phyloP scores from a whole-genome alignment of 1,284 basidiomycete genomes.

The Moesziomyces sp. region DNA sequence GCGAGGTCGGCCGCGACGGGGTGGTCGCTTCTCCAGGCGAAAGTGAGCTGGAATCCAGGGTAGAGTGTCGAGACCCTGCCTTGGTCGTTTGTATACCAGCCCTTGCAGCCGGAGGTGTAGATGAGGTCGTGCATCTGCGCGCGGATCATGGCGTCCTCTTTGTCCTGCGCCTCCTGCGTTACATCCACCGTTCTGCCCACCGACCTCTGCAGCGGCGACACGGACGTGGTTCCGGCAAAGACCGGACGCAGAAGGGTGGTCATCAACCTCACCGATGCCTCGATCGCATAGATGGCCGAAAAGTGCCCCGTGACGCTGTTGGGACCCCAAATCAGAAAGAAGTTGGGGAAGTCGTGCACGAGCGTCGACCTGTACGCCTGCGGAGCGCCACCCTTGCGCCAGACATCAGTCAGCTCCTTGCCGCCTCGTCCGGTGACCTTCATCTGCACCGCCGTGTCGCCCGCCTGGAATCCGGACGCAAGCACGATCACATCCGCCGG shows the following conservation, averaged over 20 bases:
- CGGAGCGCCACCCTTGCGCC: slow-evolving; percentile 30
- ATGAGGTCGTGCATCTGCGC: slow-evolving; percentile 38
- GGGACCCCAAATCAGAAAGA: slow-evolving; percentile 49
- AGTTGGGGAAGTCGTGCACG: slow-evolving; percentile 52
- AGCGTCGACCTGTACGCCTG: slow-evolving; percentile 47
- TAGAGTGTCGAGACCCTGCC: slow-evolving; percentile 32
- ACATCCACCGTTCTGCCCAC: slow-evolving; percentile 27
- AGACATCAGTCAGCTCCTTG: slow-evolving; percentile 32
- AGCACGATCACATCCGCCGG: slow-evolving; percentile 47
- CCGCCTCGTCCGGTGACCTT: slow-evolving; percentile 35
- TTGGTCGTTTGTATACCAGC: slow-evolving; percentile 39
- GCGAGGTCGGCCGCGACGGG: slow-evolving; percentile 20
- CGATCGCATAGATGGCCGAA: slow-evolving; percentile 35
- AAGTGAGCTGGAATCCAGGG: slow-evolving; percentile 29
- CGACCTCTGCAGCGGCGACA: slow-evolving; percentile 8
- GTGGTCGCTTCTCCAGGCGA: slow-evolving; percentile 33
- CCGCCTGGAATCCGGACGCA: slow-evolving; percentile 43
- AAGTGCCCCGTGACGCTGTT: slow-evolving; percentile 52
- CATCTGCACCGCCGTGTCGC: slow-evolving; percentile 34
- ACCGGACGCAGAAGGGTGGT: slow-evolving; percentile 19
- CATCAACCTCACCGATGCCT: slow-evolving; percentile 29
- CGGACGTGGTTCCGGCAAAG: slow-evolving; percentile 6
- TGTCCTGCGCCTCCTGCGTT: slow-evolving; percentile 26
- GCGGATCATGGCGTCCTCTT: slow-evolving; percentile 34
- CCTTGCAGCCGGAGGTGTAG: slow-evolving; percentile 39